Evolutionary conservation across 345 rosid species (phyloP), one percentile per base, ranked within the genome.

Genomic region (Bruguiera gymnorhiza): DNA sequence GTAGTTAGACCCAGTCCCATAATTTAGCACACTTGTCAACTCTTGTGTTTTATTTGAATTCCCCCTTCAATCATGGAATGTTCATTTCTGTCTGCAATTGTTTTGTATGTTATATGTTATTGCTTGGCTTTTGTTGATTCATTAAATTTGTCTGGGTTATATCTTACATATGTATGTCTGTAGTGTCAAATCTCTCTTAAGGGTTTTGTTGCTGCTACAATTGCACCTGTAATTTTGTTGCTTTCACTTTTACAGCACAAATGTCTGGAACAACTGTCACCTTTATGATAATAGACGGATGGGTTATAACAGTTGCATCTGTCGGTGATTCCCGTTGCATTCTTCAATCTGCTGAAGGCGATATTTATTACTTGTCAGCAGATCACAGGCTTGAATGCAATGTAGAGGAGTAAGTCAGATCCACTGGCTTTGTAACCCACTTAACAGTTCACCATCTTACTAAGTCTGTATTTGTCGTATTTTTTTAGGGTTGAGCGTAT

Each of bases 271-370:
- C 98, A 23, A 90, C 99, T 4, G 98, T 92, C 70, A 90, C 99
- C 70, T 92, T 92, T 80, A 88, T 86, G 21, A 87, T 96, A 73
- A 87, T 92, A 63, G 99, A 96, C 77, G 95, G 98, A 67, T 92
- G 91, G 94, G 84, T 86, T 43, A 69, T 96, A 79, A 92, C 95
- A 57, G 99, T 90, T 71, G 98, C 98, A 77, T 96, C 99, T 62
- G 99, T 96, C 60, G 99, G 99, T 6, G 99, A 96, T 81, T 96
- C 99, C 27, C 97, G 94, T 57, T 90, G 99, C 81, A 80, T 96
- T 81, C 87, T 96, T 75, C 98, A 92, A 82, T 91, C 99, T 53
- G 89, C 94, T 64, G 99, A 96, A 65, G 98, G 99, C 1, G 94
- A 85, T 70, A 78, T 96, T 74, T 90, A 86, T 79, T 85, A 89